Evolutionary conservation across 495 filamentous ascomycete species (phyloP).

Genomic region (Penicillium dipodomyicola): DNA sequence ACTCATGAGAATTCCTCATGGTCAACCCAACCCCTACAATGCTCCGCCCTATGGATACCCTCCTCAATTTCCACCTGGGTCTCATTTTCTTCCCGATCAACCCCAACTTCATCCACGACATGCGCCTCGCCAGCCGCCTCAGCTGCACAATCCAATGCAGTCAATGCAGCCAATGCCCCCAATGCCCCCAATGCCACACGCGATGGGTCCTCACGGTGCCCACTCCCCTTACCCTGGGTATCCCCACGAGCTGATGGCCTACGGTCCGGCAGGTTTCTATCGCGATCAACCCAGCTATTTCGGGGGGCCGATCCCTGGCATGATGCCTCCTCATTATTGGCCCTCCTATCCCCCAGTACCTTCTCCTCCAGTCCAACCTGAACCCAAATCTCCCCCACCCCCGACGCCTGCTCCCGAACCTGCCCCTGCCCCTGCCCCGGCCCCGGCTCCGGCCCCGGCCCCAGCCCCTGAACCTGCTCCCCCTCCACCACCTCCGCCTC

Average conservation of each 20-base stretch:
- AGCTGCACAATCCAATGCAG: conserved; percentile 31
- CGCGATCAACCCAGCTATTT: conserved; percentile 45
- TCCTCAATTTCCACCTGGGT: conserved; percentile 35
- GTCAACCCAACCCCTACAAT: conserved; percentile 38
- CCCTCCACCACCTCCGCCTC: conserved; percentile 12
- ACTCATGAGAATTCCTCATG: conserved; percentile 41
- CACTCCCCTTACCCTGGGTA: conserved; percentile 36
- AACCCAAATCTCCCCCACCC: conserved; percentile 24
- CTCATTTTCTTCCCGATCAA: conserved; percentile 36
- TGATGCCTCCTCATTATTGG: conserved; percentile 40
- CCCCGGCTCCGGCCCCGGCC: conserved; percentile 13
- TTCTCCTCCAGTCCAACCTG: conserved; percentile 33
- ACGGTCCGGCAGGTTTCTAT: conserved; percentile 44
- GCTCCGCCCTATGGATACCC: conserved; percentile 21
- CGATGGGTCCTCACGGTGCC: conserved; percentile 29
- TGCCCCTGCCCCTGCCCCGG: conserved; percentile 12
- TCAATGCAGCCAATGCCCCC: conserved; percentile 25
- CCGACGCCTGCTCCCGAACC: conserved; percentile 16
- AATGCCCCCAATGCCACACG: conserved; percentile 27
- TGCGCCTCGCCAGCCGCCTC: conserved; percentile 23
- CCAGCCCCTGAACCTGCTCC: conserved; percentile 22
- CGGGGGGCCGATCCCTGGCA: conserved; percentile 30
- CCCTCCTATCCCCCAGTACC: conserved; percentile 35
- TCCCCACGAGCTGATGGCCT: conserved; percentile 53
- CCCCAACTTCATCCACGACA: conserved; percentile 33